Evolutionary conservation across 2,329 filamentous ascomycete species (phyloP).

Genomic region (Monilinia polystroma): DNA sequence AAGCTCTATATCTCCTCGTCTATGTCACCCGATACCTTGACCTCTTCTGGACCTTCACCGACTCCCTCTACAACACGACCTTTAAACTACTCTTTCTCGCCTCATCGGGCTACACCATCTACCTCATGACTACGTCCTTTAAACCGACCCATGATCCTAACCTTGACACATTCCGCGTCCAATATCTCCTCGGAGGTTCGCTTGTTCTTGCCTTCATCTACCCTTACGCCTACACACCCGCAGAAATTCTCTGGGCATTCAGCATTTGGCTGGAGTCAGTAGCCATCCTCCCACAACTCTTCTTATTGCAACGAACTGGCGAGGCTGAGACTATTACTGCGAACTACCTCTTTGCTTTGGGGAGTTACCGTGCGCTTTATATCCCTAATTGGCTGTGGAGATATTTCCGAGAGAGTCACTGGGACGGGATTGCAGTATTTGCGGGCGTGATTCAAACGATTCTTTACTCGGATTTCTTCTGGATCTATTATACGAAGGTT

Average conservation of each 20-base stretch:
- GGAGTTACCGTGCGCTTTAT: conserved; percentile 87
- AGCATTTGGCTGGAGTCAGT: conserved; percentile 98
- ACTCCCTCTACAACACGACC: conserved; percentile 76
- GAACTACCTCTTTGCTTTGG: conserved; percentile 93
- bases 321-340: conserved; percentile 99
- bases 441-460: conserved; percentile 92
- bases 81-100: conserved; percentile 96
- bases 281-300: conserved; percentile 93
- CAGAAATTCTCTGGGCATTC: conserved; percentile 95
- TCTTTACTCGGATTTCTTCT: conserved; percentile 98
- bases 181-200: conserved; percentile 85
- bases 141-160: conserved; percentile 97
- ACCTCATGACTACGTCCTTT: conserved; percentile 97
- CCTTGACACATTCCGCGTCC: conserved; percentile 94
- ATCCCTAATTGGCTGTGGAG: conserved; percentile 99
- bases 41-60: conserved; percentile 78
- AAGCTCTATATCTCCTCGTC: conserved; percentile 90
- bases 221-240: conserved; percentile 77
- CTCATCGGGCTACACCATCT: conserved; percentile 89
- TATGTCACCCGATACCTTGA: conserved; percentile 94
- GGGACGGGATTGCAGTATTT: conserved; percentile 82
- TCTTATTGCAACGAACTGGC: conserved; percentile 96
- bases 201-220: conserved; percentile 76
- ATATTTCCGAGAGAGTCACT: conserved; percentile 76
- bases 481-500: conserved; percentile 98